phyloP scores from a whole-genome alignment of 805 yeast species.

The Ogataea ganodermae region DNA sequence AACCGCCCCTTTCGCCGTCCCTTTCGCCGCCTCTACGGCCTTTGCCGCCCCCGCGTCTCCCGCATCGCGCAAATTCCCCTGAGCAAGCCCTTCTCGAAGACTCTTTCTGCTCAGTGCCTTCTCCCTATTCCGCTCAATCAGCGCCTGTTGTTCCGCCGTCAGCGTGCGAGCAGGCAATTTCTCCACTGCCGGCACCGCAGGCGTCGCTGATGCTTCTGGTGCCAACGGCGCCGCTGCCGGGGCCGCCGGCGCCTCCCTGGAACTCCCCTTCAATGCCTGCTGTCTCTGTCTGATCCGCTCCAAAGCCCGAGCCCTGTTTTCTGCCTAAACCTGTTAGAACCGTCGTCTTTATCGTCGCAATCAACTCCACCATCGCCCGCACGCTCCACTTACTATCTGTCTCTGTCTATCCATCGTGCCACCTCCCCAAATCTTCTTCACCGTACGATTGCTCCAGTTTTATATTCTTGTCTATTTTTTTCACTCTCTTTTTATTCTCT shows the following conservation, averaged over 20 bases:
- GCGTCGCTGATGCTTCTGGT: background rate
- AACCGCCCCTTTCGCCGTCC: too few relatives aligned
- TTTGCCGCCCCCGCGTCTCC: slow-evolving; percentile 4
- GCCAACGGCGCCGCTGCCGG: too few relatives aligned
- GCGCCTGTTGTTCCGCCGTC: slow-evolving; percentile 50
- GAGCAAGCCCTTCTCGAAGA: slow-evolving; percentile 11
- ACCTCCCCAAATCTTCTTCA: background rate
- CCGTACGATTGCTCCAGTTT: background rate
- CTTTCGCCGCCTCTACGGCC: slow-evolving; percentile 5
- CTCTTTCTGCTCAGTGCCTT: slow-evolving; percentile 47
- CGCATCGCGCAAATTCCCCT: slow-evolving; percentile 27
- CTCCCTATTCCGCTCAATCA: slow-evolving; percentile 54
- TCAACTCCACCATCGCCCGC: too few relatives aligned
- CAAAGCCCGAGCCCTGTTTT: slow-evolving; percentile 62
- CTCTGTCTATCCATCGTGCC: slow-evolving; percentile 25
- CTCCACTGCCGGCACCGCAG: background rate
- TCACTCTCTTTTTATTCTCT: background rate
- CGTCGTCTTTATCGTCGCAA: background rate
- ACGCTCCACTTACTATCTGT: slow-evolving; percentile 31
- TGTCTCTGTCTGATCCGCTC: slow-evolving; percentile 55
- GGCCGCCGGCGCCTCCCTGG: background rate
- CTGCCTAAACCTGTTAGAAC: slow-evolving; percentile 45
- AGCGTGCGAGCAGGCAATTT: slow-evolving; percentile 2
- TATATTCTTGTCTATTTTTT: background rate
- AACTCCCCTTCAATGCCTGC: slow-evolving; percentile 12